Evolutionary conservation across 805 yeast genomes (phyloP).

Genomic region (Pichia californica): DNA sequence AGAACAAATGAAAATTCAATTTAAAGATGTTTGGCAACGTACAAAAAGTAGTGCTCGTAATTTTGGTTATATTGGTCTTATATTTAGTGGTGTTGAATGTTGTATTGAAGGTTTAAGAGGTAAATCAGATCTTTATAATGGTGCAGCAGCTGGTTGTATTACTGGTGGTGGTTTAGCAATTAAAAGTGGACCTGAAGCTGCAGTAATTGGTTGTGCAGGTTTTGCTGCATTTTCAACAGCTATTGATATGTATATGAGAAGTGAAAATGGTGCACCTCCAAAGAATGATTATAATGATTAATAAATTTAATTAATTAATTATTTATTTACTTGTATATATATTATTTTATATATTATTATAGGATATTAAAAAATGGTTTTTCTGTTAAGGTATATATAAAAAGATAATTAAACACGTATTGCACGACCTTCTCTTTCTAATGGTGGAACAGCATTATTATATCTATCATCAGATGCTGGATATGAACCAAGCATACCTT

Average conservation of each 20-base stretch:
- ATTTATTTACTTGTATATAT: not conserved
- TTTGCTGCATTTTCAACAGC: conserved; percentile 94
- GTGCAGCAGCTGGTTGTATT: conserved; percentile 87
- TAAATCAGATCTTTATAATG: conserved; percentile 87
- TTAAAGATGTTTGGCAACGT: conserved; percentile 85
- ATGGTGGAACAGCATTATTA: conserved; percentile 61
- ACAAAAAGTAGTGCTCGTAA: conserved; percentile 87
- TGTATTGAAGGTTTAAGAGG: conserved; percentile 80
- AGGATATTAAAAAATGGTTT: not conserved
- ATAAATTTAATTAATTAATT: conserved; percentile 3
- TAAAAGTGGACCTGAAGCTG: conserved; percentile 91
- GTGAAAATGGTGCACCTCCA: conserved; percentile 82
- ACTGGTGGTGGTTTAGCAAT: conserved; percentile 96
- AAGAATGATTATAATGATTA: conserved; percentile 73
- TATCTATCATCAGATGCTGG: conserved; percentile 51
- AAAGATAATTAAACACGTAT: conserved; percentile 8
- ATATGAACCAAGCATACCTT: conserved; percentile 90
- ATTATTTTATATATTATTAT: too few relatives aligned
- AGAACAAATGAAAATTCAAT: conserved; percentile 88
- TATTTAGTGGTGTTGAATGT: conserved; percentile 91
- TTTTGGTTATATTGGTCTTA: conserved; percentile 88
- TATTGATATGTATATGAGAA: conserved; percentile 77
- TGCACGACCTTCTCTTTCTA: conserved; percentile 63
- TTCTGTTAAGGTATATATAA: not conserved
- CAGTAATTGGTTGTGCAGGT: conserved; percentile 90